Evolutionary conservation across 1,284 basidiomycete species (phyloP), one percentile per base, ranked within the genome.

Genomic region (Apiotrichum veenhuisii): DNA sequence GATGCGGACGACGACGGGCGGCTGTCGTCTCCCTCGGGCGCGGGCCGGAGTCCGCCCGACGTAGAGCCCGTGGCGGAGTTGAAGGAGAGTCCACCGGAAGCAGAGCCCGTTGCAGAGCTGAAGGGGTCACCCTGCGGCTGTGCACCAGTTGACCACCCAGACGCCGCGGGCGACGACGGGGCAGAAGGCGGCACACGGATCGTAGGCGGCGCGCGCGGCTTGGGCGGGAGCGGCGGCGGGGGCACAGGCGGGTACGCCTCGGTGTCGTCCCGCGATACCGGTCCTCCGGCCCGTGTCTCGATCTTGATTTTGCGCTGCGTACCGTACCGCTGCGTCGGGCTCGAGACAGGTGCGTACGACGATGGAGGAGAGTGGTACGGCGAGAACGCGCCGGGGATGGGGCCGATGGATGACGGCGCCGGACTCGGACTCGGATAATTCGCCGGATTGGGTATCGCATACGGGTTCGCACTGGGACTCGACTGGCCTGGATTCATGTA

Each of bases 141-240:
- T n/a, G n/a, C n/a, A n/a, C n/a, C n/a, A n/a, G n/a, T n/a, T n/a
- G n/a, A n/a, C n/a, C n/a, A n/a, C n/a, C n/a, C n/a, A 12, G 5
- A 30, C 30, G 30, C 30, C 7, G 30, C 30, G 30, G 30, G 30
- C 30, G 30, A 49, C 20, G 36, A 38, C 5, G 20, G 20, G n/a
- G 23, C 48, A 37, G 18, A 10, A 30, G 37, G 25, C 18, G 26
- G 22, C 17, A 7, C 37, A 23, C 23, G 50, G 14, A 25, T 7
- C 17, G 26, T 30, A 5, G 30, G 30, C 30, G 30, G 30, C 7
- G 30, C 30, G 7, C 30, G 51, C 25, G 51, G n/a, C 36, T 53
- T 45, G 3, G 51, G 44, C 22, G 50, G 50, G 8, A 52, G 14
- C 17, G 50, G 50, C 27, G 50, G 50, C 25, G 50, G 50, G 12